phyloP scores from a whole-genome alignment of 2,329 filamentous ascomycete genomes.

The Pseudogymnoascus sp. region DNA sequence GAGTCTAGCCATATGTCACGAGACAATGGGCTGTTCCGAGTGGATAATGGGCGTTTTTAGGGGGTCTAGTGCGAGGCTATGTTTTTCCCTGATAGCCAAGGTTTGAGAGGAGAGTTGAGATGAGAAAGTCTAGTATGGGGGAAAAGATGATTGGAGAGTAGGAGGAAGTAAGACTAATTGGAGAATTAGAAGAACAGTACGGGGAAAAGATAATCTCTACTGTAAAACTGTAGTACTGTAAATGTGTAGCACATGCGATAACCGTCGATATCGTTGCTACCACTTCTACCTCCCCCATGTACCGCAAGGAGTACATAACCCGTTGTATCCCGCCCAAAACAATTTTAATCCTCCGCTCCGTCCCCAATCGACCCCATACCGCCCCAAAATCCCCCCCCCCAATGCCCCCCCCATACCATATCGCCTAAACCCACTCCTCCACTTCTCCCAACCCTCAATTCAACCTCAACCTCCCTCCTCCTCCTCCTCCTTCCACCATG shows the following conservation, averaged over 20 bases:
- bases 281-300: too few relatives aligned
- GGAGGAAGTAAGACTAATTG: too few relatives aligned
- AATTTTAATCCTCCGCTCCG: neutral
- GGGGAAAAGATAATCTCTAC: too few relatives aligned
- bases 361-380: neutral
- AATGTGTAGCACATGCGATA: too few relatives aligned
- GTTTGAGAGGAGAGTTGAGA: neutral
- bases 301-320: neutral
- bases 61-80: neutral
- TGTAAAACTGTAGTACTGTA: too few relatives aligned
- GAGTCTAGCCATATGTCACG: neutral
- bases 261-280: neutral
- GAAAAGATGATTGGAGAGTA: neutral
- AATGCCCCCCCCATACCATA: neutral
- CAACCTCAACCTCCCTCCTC: neutral
- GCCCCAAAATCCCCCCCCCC: neutral
- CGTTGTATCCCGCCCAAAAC: neutral
- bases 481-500: neutral
- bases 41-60: neutral
- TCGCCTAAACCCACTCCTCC: neutral
- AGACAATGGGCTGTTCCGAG: neutral
- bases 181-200: too few relatives aligned
- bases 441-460: neutral
- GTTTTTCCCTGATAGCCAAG: neutral
- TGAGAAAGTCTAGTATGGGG: too few relatives aligned